phyloP scores from a whole-genome alignment of 345 rosid species.

The Pistacia integerrima region DNA sequence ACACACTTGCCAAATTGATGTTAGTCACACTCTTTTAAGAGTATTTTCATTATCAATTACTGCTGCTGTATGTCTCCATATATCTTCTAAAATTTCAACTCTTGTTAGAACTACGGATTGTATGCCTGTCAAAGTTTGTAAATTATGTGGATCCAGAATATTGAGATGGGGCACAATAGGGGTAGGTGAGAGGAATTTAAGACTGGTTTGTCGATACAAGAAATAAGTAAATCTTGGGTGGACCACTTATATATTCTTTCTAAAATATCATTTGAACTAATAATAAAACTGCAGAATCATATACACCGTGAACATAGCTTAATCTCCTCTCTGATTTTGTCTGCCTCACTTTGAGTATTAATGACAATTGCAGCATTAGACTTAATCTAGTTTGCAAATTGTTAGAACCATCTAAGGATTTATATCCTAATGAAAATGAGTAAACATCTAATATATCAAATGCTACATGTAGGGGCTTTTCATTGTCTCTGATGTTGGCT shows the following conservation, averaged over 20 bases:
- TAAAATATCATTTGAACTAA: background rate
- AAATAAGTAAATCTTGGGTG: background rate
- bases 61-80: background rate
- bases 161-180: background rate
- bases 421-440: background rate
- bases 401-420: background rate
- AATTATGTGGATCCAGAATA: background rate
- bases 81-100: background rate
- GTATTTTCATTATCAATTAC: background rate
- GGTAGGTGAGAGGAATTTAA: background rate
- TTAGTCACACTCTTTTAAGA: background rate
- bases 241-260: background rate
- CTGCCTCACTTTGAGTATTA: background rate
- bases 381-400: background rate
- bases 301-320: background rate
- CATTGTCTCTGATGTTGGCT: slow-evolving; percentile 16
- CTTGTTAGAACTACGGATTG: background rate
- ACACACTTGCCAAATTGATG: background rate
- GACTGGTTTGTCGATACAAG: background rate
- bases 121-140: slow-evolving; percentile 4
- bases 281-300: background rate
- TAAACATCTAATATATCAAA: background rate
- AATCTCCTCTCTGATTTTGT: background rate
- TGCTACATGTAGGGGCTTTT: slow-evolving; percentile 11
- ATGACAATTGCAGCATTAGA: background rate